Evolutionary conservation across 352 stramenopile genomes (phyloP).

Genomic region (Pythium rishiriense): DNA sequence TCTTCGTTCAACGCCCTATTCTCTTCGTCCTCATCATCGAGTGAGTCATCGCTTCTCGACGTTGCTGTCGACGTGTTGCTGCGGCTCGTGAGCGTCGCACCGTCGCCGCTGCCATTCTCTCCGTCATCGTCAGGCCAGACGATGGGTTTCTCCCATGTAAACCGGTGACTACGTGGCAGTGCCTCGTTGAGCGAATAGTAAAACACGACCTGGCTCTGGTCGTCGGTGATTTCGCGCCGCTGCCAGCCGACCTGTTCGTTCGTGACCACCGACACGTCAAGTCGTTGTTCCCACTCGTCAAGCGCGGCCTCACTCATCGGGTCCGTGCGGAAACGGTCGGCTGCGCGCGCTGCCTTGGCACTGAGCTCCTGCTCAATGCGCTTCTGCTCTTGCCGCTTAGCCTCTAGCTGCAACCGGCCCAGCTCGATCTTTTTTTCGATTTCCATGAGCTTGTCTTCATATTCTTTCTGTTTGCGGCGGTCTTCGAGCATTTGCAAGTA

Average conservation of each 20-base stretch:
- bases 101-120: neutral
- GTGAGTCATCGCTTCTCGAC: constrained; percentile 13
- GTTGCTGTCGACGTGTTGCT: constrained; percentile 16
- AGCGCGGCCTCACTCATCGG: constrained; percentile 26
- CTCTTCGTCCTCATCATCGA: constrained; percentile 19
- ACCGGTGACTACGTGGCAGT: constrained; percentile 42
- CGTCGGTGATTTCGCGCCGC: constrained; percentile 48
- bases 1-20: constrained; percentile 17
- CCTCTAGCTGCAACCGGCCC: constrained; percentile 51
- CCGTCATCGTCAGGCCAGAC: constrained; percentile 28
- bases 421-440: constrained; percentile 70
- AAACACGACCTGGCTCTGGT: constrained; percentile 58
- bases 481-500: constrained; percentile 51
- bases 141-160: constrained; percentile 55
- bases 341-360: constrained; percentile 31
- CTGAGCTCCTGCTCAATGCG: constrained; percentile 55
- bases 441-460: constrained; percentile 56
- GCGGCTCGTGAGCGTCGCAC: constrained; percentile 17
- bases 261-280: constrained; percentile 43
- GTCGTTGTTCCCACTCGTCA: constrained; percentile 50
- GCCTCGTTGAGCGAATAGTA: constrained; percentile 63
- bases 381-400: constrained; percentile 66
- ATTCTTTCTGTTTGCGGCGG: constrained; percentile 42
- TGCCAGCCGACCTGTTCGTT: constrained; percentile 64
- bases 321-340: constrained; percentile 32